Evolutionary conservation across 2,329 filamentous ascomycete genomes (phyloP).

Genomic region (Rutstroemia sp.): DNA sequence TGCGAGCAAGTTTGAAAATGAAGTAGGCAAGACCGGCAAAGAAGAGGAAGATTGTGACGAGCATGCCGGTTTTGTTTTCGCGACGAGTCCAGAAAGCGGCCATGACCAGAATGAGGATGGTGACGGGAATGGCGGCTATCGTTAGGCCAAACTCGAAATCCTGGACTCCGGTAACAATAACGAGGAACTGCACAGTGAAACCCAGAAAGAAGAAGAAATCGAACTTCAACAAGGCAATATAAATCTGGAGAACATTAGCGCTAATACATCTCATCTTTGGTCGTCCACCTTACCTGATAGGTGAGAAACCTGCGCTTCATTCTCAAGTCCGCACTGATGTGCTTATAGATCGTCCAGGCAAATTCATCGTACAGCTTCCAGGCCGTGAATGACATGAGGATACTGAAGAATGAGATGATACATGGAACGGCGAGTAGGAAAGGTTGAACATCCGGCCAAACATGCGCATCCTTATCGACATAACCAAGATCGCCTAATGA

Average conservation of each 20-base stretch:
- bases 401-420: conserved; percentile 69
- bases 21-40: conserved; percentile 90
- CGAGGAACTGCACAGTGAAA: conserved; percentile 95
- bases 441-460: conserved; percentile 65
- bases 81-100: conserved; percentile 79
- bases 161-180: conserved; percentile 67
- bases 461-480: conserved; percentile 30
- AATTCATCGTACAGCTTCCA: conserved; percentile 99
- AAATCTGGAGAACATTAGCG: conserved; percentile 58
- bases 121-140: conserved; percentile 82
- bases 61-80: conserved; percentile 75
- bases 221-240: conserved; percentile 95
- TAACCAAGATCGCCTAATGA: conserved; percentile 44
- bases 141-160: conserved; percentile 79
- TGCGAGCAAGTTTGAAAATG: conserved; percentile 94
- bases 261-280: neutral
- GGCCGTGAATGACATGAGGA: conserved; percentile 67
- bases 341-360: conserved; percentile 98
- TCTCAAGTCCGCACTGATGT: conserved; percentile 92
- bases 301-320: conserved; percentile 96
- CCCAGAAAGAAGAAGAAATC: conserved; percentile 99
- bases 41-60: conserved; percentile 73
- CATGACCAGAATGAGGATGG: conserved; percentile 77
- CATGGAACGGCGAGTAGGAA: conserved; percentile 80
- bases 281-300: conserved; percentile 65